Evolutionary conservation across 2,329 filamentous ascomycete species (phyloP), one percentile per base, ranked within the genome.

Genomic region (Trichoderma semiorbis): DNA sequence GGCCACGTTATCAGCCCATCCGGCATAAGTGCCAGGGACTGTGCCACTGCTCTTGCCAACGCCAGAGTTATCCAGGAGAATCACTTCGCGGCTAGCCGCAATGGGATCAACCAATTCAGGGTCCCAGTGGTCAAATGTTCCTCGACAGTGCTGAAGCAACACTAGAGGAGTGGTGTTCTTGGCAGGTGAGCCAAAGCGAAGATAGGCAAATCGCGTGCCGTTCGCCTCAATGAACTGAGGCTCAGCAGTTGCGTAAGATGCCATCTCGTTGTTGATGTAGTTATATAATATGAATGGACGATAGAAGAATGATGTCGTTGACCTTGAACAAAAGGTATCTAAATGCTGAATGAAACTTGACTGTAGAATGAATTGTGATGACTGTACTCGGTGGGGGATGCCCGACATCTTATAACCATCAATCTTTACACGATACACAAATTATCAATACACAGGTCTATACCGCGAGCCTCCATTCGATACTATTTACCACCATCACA

Each of bases 211-310:
- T 28, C 47, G n/a, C 10, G 43, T 65, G 30, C 67, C 67, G 34
- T 69, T 69, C 2, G 53, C 67, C n/a, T 69, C 67, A 12, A 69
- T 5, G 24, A 62, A 69, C 14, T 69, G 67, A 26, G 67, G 67
- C n/a, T 63, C 67, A 26, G 67, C 67, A 36, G 67, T 69, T 36
- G 57, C 67, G n/a, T 69, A 69, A 26, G 67, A 53, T 7, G 28
- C 34, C 67, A 69, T 69, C 11, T 16, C 53, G 61, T 24, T 53
- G 21, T 53, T 53, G n/a, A 24, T 53, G 8, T 53, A 24, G 21
- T 21, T 14, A 14, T 24, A 24, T 24, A 24, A 53, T 53, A 21
- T 12, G n/a, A 0, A 24, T 50, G 3, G 18, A 18, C 3, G 36
- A 43, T 43, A 43, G 0, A 10, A 5, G 16, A 43, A 43, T n/a